Percentiles rank a stretch among this genome's conserved stretches.
These are phyloP conservation scores for Dictyostelium purpureum DNA, from an alignment of 78 protist species.

Conservation along the genomic window DNA sequence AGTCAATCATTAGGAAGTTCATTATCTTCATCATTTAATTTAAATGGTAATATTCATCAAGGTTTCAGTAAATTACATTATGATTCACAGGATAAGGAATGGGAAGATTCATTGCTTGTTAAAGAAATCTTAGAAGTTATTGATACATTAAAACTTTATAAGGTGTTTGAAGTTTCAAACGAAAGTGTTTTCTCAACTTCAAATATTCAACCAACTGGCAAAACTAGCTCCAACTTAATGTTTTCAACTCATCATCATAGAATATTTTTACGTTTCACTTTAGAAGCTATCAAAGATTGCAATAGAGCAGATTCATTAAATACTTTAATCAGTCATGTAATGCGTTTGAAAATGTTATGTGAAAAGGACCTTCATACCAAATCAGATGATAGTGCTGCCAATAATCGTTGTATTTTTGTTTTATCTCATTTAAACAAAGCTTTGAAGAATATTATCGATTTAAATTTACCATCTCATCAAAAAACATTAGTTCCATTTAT, in stretches of 20 bases:
- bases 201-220: conserved; percentile 1
- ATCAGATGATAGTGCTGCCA: background rate
- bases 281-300: conserved; percentile 41
- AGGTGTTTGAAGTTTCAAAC: background rate
- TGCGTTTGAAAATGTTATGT: background rate
- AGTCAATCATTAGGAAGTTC: background rate
- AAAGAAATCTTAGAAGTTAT: conserved; percentile 38
- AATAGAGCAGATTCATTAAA: background rate
- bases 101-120: conserved; percentile 42
- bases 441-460: conserved; percentile 3
- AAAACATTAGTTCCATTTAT: conserved; percentile 19
- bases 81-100: conserved; percentile 11
- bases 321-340: background rate
- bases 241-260: conserved; percentile 46
- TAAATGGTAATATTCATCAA: background rate
- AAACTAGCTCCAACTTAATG: background rate
- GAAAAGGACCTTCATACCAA: conserved; percentile 2
- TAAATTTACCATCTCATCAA: conserved; percentile 12
- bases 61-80: conserved; percentile 14
- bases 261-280: conserved; percentile 9
- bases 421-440: conserved; percentile 16
- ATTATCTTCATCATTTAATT: conserved; percentile 14
- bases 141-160: conserved; percentile 17
- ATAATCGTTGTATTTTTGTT: conserved; percentile 15
- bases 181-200: conserved; percentile 21